Percentiles rank a stretch among this genome's conserved stretches.
Conservation (phyloP, 2,329 filamentous ascomycete genomes). For the Hymenoscyphus infarciens region DNA sequence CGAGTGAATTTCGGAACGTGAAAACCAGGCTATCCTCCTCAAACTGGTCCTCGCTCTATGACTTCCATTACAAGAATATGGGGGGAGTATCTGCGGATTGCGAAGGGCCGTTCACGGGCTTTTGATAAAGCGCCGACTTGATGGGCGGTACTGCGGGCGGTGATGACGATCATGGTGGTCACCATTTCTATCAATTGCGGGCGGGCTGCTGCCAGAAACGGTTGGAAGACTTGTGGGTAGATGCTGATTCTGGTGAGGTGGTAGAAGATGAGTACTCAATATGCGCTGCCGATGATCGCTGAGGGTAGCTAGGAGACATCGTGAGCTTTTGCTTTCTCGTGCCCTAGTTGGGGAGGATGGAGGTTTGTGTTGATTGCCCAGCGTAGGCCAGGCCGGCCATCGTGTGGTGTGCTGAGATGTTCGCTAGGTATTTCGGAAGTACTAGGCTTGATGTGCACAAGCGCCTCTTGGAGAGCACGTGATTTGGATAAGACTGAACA, state of each 20-base stretch:
- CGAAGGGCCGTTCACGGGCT: neutral
- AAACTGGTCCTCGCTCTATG: neutral
- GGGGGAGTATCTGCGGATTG: neutral
- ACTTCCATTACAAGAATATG: neutral
- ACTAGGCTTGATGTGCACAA: too few species aligned
- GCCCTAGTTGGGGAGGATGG: neutral
- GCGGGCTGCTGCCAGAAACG: neutral
- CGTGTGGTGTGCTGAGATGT: constrained; percentile 2
- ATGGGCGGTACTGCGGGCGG: neutral
- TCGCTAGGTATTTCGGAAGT: neutral
- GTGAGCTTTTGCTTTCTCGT: too few species aligned
- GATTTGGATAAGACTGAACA: too few species aligned
- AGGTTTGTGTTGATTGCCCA: neutral
- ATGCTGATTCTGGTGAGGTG: neutral
- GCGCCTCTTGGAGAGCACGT: too few species aligned
- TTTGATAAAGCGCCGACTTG: neutral
- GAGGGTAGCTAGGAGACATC: neutral
- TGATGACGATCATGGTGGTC: constrained; percentile 4
- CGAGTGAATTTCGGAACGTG: neutral
- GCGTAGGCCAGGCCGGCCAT: neutral
- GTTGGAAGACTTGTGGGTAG: neutral
- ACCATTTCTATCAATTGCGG: neutral
- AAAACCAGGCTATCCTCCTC: neutral
- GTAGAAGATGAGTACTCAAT: neutral
- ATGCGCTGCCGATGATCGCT: neutral